Base-by-base conservation (phyloP, 176 grass and related monocot species). In the Oryza glaberrima region DNA sequence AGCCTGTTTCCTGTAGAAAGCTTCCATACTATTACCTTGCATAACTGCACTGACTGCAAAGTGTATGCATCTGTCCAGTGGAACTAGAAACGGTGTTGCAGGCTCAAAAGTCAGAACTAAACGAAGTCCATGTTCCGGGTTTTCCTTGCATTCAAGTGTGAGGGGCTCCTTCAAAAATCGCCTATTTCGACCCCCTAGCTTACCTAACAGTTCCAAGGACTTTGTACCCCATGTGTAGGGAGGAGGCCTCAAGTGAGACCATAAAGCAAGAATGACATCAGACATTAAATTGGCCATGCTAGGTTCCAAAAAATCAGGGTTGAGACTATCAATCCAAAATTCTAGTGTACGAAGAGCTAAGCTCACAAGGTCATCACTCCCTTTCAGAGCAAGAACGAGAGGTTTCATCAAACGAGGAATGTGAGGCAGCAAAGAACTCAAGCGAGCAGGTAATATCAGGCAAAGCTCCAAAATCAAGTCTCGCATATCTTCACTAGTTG, bases 241-340 rank as follows among this genome's bases (percentile, higher is more conserved):
- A 71, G 76, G 81, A 16, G 96, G 96, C 90, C 94, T 96, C 70
- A 99, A 66, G 82, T 99, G 96, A 83, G 91, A 95, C 96, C 96
- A 99, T 75, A 99, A 91, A 73, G 96, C 94, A 89, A 92, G 93
- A 87, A 96, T 99, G 79, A 99, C 96, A 78, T 99, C 96, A 11
- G 96, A 91, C 94, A 99, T 96, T 75, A 95, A 89, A 92, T 88
- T 95, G 72, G 96, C 96, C 96, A 99, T 99, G 86, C 94, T 99
- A n/a, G 96, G 96, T 87, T 99, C 96, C 65, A 99, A 86, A 87
- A 99, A 99, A 89, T 99, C 96, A 87, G 96, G 96, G 69, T 99
- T 99, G 52, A 99, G 79, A 70, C 96, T 99, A 79, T 99, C 96
- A 77, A 99, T 99, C 96, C 96, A 99, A 86, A 99, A 99, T 65